A percentile compares a stretch with the other conserved stretches of the same genome.
Conservation (phyloP, 192 early-diverging fungal genomes). For the Helicostylum pulchrum region DNA sequence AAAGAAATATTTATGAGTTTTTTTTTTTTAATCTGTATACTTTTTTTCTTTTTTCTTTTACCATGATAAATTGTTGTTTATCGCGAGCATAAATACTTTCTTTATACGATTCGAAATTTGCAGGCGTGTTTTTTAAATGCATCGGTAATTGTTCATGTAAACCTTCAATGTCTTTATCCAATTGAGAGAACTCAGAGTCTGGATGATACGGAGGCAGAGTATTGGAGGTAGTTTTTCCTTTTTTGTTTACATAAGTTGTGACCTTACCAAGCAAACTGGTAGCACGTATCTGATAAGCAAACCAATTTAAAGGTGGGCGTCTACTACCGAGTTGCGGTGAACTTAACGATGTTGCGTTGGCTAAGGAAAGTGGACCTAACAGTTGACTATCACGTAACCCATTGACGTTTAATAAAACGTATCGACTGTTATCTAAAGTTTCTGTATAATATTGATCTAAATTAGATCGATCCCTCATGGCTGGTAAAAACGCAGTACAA, state of each 20-base stretch:
- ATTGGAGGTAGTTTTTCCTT: constrained; percentile 26
- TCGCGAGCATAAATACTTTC: constrained; percentile 24
- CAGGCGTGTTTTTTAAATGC: constrained; percentile 35
- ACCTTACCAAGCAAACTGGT: constrained; percentile 43
- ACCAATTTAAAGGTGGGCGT: constrained; percentile 3
- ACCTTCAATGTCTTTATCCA: constrained; percentile 33
- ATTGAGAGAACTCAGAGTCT: constrained; percentile 41
- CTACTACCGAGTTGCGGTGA: background rate
- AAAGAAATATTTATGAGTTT: constrained; percentile 26
- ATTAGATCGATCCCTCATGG: background rate
- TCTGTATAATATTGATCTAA: constrained; percentile 12
- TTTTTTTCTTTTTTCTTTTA: constrained; percentile 1
- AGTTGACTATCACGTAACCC: background rate
- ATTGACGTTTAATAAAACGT: background rate
- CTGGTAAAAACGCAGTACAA: constrained; percentile 47
- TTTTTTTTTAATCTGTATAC: background rate
- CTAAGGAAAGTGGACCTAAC: background rate
- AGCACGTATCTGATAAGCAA: constrained; percentile 41
- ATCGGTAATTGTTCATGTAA: constrained; percentile 40
- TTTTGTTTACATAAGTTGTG: constrained; percentile 44
- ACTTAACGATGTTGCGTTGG: background rate
- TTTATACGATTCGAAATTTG: constrained; percentile 32
- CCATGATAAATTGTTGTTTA: constrained; percentile 16
- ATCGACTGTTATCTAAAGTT: background rate
- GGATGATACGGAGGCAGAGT: constrained; percentile 36